Evolutionary conservation across 2,329 filamentous ascomycete genomes (phyloP).

Genomic region (Raffaelea ambrosiae): DNA sequence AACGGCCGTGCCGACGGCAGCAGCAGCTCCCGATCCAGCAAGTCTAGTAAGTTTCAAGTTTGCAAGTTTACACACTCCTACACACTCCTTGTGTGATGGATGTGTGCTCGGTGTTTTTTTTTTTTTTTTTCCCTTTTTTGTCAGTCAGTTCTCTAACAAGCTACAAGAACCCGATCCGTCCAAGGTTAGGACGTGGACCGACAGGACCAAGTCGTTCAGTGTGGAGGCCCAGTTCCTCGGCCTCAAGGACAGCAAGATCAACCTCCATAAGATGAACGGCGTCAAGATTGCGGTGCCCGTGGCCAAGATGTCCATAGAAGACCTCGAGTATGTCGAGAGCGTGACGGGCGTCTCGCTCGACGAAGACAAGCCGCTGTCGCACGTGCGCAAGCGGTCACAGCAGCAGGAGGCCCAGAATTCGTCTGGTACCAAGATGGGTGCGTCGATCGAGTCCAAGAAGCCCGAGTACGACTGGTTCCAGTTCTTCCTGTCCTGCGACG

Average conservation of each 20-base stretch:
- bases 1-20: slow-evolving; percentile 51
- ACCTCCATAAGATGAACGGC: slow-evolving; percentile 94
- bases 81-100: background rate
- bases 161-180: slow-evolving; percentile 65
- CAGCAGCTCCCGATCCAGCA: slow-evolving; percentile 44
- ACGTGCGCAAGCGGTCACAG: slow-evolving; percentile 50
- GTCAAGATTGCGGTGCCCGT: slow-evolving; percentile 97
- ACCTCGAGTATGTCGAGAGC: slow-evolving; percentile 89
- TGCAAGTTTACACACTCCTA: too few species aligned
- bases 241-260: slow-evolving; percentile 90
- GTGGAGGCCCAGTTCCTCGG: slow-evolving; percentile 96
- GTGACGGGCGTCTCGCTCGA: slow-evolving; percentile 83
- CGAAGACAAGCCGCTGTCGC: slow-evolving; percentile 87
- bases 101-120: background rate
- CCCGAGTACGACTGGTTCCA: slow-evolving; percentile 97
- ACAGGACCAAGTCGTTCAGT: slow-evolving; percentile 90
- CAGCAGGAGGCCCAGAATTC: slow-evolving; percentile 18
- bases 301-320: slow-evolving; percentile 88
- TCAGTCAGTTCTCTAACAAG: background rate
- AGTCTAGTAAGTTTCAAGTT: slow-evolving; percentile 46
- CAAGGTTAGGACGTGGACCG: slow-evolving; percentile 88
- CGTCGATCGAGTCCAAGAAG: slow-evolving; percentile 55
- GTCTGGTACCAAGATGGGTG: slow-evolving; percentile 38
- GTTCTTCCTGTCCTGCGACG: slow-evolving; percentile 89
- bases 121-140: background rate